phyloP scores from a whole-genome alignment of 1,284 basidiomycete species.

The Kwoniella shivajii region DNA sequence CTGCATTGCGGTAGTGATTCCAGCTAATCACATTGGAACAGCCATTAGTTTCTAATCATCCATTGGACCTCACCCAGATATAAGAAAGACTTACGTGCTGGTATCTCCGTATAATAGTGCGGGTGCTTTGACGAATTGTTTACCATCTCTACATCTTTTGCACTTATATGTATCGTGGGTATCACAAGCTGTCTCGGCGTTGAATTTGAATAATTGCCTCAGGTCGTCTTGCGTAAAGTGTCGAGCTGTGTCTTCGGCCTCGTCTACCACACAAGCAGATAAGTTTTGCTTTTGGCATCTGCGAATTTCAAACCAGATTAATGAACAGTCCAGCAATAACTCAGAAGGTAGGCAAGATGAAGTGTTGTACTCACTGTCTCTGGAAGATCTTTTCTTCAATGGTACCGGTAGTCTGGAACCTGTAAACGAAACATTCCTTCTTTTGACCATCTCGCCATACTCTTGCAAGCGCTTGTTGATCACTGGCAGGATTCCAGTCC shows the following conservation, averaged over 20 bases:
- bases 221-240: constrained; percentile 92
- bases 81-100: constrained; percentile 77
- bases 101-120: constrained; percentile 94
- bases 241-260: constrained; percentile 91
- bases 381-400: constrained; percentile 99
- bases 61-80: not conserved
- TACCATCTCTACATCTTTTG: constrained; percentile 87
- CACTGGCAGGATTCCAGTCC: constrained; percentile 99
- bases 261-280: constrained; percentile 95
- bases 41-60: not conserved
- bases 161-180: constrained; percentile 99
- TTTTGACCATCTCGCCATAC: constrained; percentile 99
- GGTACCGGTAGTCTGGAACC: constrained; percentile 95
- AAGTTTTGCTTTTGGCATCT: constrained; percentile 90
- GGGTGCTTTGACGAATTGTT: constrained; percentile 77
- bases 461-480: constrained; percentile 96
- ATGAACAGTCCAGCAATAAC: not conserved
- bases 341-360: not conserved
- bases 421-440: constrained; percentile 99
- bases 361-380: constrained; percentile 61
- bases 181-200: constrained; percentile 83
- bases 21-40: constrained; percentile 71
- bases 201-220: constrained; percentile 89
- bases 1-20: constrained; percentile 93
- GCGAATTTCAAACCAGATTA: constrained; percentile 17